Base-by-base conservation (phyloP, 305 asterid genomes). In the Ilex paraguariensis region DNA sequence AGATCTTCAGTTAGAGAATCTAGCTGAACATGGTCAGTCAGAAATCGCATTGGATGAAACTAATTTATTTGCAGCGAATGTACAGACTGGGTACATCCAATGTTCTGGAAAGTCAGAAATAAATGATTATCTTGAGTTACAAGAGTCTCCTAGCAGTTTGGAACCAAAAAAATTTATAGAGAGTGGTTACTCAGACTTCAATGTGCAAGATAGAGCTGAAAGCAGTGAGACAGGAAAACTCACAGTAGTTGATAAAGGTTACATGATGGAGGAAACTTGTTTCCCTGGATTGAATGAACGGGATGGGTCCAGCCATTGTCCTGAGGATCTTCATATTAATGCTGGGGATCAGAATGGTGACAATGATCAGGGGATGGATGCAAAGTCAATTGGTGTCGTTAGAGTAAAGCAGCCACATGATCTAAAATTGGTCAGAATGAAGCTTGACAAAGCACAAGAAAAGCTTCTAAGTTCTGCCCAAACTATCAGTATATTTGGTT, bases 371-470 rank as follows among this genome's bases (percentile, higher is more conserved):
- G 77, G 59, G 64, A 74, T 49, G 63, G 67, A 69, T 10, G 73
- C 78, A 50, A 67, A 61, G 45, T 40, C 77, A 64, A 59, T 76
- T 33, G 50, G 56, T 57, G 31, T 67, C 17, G 32, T 74, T 40
- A 48, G 59, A 31, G 32, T 58, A 59, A 68, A 61, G 39, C 66
- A 67, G 44, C n/a, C 66, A 60, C 73, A 80, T 69, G 87, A 82
- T 71, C 40, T 80, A 60, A 70, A 65, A 68, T 53, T 70, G 69
- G 49, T 90, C 55, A 77, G 85, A 74, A 61, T 56, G 74, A 87
- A 75, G 75, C 95, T 93, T 46, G 72, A 66, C 49, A 88, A 73
- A 64, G 95, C 95, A 33, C 89, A 82, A 68, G 87, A 83, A 75
- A 86, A 87, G 80, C 88, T 90, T 57, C 70, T 81, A 21, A 63